Evolutionary conservation across 2,329 filamentous ascomycete species (phyloP).

Genomic region (Furcasterigmium sp.): DNA sequence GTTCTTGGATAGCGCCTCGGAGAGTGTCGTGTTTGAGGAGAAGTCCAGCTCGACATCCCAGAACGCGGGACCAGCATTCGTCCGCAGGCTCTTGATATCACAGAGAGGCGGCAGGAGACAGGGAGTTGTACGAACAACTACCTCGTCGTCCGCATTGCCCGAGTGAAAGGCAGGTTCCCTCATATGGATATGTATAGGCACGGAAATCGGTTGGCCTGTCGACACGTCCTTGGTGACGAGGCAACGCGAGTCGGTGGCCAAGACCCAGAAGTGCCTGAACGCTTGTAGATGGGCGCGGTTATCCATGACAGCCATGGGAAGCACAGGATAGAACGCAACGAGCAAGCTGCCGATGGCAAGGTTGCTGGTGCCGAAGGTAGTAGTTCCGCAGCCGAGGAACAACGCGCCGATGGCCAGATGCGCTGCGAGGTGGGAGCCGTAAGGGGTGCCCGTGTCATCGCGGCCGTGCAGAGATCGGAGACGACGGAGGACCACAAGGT

Average conservation of each 20-base stretch:
- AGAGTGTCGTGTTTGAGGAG: slow-evolving; percentile 52
- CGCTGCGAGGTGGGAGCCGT: slow-evolving; percentile 87
- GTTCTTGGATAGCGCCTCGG: slow-evolving; percentile 58
- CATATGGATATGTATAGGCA: slow-evolving; percentile 64
- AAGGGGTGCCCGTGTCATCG: slow-evolving; percentile 76
- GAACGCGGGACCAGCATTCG: slow-evolving; percentile 59
- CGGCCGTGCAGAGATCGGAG: slow-evolving; percentile 84
- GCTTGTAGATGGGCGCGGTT: slow-evolving; percentile 94
- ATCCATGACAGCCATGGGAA: slow-evolving; percentile 83
- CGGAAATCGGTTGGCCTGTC: slow-evolving; percentile 71
- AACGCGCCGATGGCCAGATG: slow-evolving; percentile 88
- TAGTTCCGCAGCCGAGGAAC: slow-evolving; percentile 88
- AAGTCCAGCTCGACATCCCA: slow-evolving; percentile 83
- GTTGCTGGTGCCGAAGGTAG: slow-evolving; percentile 85
- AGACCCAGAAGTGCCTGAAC: slow-evolving; percentile 94
- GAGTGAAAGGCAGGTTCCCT: slow-evolving; percentile 30
- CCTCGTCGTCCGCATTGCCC: slow-evolving; percentile 11
- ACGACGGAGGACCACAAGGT: slow-evolving; percentile 77
- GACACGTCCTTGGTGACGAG: slow-evolving; percentile 83
- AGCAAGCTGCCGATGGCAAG: slow-evolving; percentile 81
- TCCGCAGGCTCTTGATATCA: slow-evolving; percentile 54
- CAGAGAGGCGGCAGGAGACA: slow-evolving; percentile 61
- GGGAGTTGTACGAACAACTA: slow-evolving; percentile 44
- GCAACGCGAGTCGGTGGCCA: slow-evolving; percentile 85
- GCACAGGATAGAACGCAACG: slow-evolving; percentile 90